Conservation (phyloP, 306 rosid species). For the Vigna unguiculata region DNA sequence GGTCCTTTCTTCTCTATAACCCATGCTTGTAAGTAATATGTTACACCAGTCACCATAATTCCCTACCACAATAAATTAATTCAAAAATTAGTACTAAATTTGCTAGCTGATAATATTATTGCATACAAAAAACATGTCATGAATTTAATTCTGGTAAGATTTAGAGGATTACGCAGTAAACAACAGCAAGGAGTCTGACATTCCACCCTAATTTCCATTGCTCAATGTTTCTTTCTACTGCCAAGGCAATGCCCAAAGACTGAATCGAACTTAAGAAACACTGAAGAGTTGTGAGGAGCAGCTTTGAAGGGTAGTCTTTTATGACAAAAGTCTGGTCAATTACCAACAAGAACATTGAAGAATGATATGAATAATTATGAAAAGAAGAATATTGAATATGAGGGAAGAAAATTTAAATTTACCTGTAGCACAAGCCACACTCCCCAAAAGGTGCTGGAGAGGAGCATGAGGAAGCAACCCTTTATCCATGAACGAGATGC, state of each 20-base stretch:
- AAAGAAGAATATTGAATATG: background rate
- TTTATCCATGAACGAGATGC: constrained; percentile 67
- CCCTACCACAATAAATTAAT: constrained; percentile 56
- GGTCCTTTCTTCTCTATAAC: constrained; percentile 87
- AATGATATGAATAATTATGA: background rate
- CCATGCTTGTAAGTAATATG: constrained; percentile 86
- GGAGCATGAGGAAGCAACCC: constrained; percentile 86
- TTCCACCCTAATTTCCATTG: constrained; percentile 85
- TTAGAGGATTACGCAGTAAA: constrained; percentile 65
- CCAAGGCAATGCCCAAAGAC: constrained; percentile 67
- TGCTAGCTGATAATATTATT: too few relatives aligned
- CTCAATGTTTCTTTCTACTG: constrained; percentile 66
- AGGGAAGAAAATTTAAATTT: background rate
- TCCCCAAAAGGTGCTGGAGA: constrained; percentile 75
- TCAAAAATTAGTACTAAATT: constrained; percentile 1
- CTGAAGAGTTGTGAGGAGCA: constrained; percentile 76
- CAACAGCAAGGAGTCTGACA: constrained; percentile 69
- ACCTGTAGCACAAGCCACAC: constrained; percentile 89
- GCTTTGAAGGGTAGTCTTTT: constrained; percentile 76
- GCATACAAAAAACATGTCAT: too few relatives aligned
- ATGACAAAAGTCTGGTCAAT: constrained; percentile 59
- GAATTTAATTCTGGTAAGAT: constrained; percentile 29
- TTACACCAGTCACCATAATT: constrained; percentile 75
- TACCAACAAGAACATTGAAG: background rate
- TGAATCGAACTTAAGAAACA: constrained; percentile 72